Evolutionary conservation across 441 rosid genomes (phyloP), one percentile per base, ranked within the genome.

Genomic region (Populus tomentosa): DNA sequence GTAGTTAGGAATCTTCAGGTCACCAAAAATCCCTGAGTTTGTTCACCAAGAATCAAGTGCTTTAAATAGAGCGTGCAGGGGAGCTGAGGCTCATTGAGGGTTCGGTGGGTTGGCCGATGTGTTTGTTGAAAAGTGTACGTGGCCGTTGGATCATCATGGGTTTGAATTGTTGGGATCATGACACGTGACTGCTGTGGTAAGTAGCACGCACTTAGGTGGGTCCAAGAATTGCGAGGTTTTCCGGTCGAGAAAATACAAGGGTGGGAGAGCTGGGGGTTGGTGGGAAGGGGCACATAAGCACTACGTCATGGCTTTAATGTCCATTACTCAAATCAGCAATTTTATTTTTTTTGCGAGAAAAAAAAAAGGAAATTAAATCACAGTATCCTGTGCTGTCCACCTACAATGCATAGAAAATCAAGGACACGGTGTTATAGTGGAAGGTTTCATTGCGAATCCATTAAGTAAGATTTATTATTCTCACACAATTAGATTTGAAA

Each of bases 51-150:
- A 14, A 8, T n/a, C 79, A 46, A 35, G 59, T 50, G 84, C 73
- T 74, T 83, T 89, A 90, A 86, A 88, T 90, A 89, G 88, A 56
- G 56, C 3, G 36, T 6, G 61, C 2, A 4, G 53, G 18, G 42
- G 14, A 16, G 24, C 16, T n/a, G 62, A 69, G 77, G 26, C 14
- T 69, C 13, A 35, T 66, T 82, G 61, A 84, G 40, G 86, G 66
- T 78, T 82, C 2, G 86, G 88, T 81, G 79, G 89, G 86, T 83
- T 63, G 86, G 90, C 87, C 78, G 86, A 83, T 50, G 91, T 83
- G 89, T 87, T 89, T 73, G 94, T 90, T 85, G 94, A 79, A 78
- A 83, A 65, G 33, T n/a, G 21, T 4, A 42, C 7, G 13, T 11
- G 84, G 74, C 90, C 94, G 91, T 30, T 30, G 32, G 32, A 30